phyloP scores from a whole-genome alignment of 2,329 filamentous ascomycete species.

The Alternaria gansuensis region DNA sequence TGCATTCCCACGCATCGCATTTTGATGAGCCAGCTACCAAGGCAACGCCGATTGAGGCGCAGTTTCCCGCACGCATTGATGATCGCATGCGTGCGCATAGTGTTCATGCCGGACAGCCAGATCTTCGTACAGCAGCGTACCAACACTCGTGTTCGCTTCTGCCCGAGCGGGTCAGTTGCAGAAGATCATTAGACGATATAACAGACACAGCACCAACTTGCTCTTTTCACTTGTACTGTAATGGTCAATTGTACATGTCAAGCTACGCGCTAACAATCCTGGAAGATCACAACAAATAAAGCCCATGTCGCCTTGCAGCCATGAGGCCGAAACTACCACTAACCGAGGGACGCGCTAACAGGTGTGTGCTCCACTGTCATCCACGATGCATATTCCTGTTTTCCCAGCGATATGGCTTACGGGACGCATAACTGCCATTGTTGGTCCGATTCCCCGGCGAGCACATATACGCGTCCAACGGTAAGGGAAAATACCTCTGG shows the following conservation, averaged over 20 bases:
- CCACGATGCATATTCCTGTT: conserved; percentile 22
- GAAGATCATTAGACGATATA: neutral
- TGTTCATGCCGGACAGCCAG: conserved; percentile 12
- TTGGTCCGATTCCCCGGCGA: conserved; percentile 1
- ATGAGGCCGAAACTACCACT: conserved; percentile 19
- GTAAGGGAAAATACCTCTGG: neutral
- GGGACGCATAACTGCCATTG: conserved; percentile 2
- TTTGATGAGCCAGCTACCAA: conserved; percentile 13
- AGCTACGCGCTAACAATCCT: conserved; percentile 4
- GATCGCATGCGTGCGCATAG: conserved; percentile 25
- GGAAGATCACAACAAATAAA: conserved; percentile 9
- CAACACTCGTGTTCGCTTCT: conserved; percentile 12
- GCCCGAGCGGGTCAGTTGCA: conserved; percentile 13
- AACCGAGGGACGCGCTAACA: conserved; percentile 10
- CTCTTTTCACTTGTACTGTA: neutral
- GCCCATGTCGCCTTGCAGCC: conserved; percentile 17
- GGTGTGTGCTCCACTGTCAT: conserved; percentile 6
- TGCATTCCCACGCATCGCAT: conserved; percentile 17
- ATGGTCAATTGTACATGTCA: neutral
- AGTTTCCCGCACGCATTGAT: conserved; percentile 12
- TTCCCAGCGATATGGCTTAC: conserved; percentile 9
- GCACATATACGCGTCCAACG: neutral
- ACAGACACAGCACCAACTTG: neutral
- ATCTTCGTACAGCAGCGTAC: conserved; percentile 9
- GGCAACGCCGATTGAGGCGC: conserved; percentile 15